Evolutionary conservation across 495 filamentous ascomycete genomes (phyloP), one percentile per base, ranked within the genome.

Genomic region (Trichoderma erinaceum): DNA sequence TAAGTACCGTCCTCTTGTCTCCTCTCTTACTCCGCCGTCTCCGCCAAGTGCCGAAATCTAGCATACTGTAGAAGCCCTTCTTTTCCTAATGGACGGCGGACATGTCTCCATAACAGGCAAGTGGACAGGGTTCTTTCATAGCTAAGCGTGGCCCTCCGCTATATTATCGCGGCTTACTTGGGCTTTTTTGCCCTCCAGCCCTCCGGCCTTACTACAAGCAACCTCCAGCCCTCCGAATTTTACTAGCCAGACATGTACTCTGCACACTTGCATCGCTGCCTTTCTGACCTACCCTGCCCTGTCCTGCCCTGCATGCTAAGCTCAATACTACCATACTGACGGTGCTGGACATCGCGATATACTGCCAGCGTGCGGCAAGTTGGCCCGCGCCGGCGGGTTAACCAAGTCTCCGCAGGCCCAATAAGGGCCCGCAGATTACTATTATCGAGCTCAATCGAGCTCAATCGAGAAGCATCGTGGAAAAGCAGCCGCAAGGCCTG

Each of bases 341-440:
- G 27, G 52, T 61, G 21, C 52, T 18, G 12, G 25, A 2, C 56
- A 61, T 32, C 56, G 23, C 29, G 12, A 32, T 15, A 32, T 13
- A 29, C 18, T 61, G 56, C 48, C 48, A 52, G 18, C 48, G 21
- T 23, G 48, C 48, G 48, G 21, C 8, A 25, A 52, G 48, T 61
- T 61, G 29, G 56, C 56, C 56, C 56, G 56, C 56, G 56, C 56
- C 56, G 56, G 25, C 56, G 56, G 56, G 10, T 61, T 2, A 61
- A 61, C 56, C 23, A 61, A 61, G 56, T 21, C 10, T 18, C 56
- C 56, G 56, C 56, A 61, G 56, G 56, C 12, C 56, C 56, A 61
- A 61, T 61, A 29, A 32, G 56, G 11, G 12, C 27, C 56, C 56
- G 56, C 56, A 7, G 25, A 61, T 61, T 61, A 61, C 56, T 11